Base-by-base conservation (phyloP, 2,329 filamentous ascomycete species). In the Lasiodiplodia sp. region DNA sequence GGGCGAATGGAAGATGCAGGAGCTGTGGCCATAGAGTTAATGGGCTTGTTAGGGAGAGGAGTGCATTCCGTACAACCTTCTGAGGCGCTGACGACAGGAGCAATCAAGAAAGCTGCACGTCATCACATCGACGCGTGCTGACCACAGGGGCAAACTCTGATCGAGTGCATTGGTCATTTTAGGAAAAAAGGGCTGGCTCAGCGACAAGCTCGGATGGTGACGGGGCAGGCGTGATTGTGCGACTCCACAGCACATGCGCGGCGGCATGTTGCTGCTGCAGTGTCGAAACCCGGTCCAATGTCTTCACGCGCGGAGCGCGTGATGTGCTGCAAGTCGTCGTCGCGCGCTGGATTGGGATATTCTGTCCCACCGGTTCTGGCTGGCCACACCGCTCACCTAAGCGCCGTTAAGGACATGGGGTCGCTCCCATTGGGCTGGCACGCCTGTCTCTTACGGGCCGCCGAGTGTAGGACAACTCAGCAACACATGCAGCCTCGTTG, bases 1-100 rank as follows among this genome's bases (percentile, higher is more conserved):
- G 23, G 81, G 80, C 38, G 79, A 84, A 56, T 96, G 93, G 93
- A 86, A 71, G 68, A 79, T 74, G 31, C 75, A 80, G 69, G 78
- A 80, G 71, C 71, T 79, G n/a, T 80, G 78, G 78, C 78, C 78
- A n/a, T 80, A 71, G 10, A 37, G 47, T 49, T 21, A 23, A 18
- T 57, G 25, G 38, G 64, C 38, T 56, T 28, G 37, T 56, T 65
- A 51, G 51, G 62, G 31, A 60, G 40, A 67, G 53, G 49, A 28
- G 53, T 60, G 56, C 65, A 58, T 67, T 67, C 65, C 65, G 65
- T 67, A 51, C 55, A 38, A 67, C 65, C 18, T 52, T 53, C 55
- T 60, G 65, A 67, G 65, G 65, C 65, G 47, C 53, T 67, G 53
- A 58, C 12, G 18, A 52, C 47, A 52, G 58, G 47, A 64, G 60